A percentile compares a stretch with the other conserved stretches of the same genome.
Conservation (phyloP, 2,329 filamentous ascomycete genomes). For the Ophiostoma australiae region DNA sequence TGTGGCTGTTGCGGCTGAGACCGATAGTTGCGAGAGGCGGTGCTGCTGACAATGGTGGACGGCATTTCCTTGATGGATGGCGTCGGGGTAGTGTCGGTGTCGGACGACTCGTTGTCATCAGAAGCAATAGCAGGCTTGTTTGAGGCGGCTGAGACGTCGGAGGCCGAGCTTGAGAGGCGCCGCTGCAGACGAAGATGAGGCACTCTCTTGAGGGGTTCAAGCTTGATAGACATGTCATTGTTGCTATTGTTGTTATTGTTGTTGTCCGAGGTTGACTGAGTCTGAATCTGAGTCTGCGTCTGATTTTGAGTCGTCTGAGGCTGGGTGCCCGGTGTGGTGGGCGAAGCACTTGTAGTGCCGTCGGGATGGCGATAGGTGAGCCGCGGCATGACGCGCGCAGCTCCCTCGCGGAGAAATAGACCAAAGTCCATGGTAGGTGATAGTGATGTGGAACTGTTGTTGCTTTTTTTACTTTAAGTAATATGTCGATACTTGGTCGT, state of each 20-base stretch:
- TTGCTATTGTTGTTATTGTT: not conserved
- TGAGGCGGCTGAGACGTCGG: conserved; percentile 19
- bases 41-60: not conserved
- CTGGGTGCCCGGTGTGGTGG: not conserved
- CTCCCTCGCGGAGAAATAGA: conserved; percentile 17
- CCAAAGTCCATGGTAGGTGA: conserved; percentile 19
- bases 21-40: not conserved
- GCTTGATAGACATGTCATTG: conserved; percentile 9
- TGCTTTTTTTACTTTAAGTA: not conserved
- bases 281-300: not conserved
- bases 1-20: not conserved
- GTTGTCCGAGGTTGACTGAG: not conserved
- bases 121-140: conserved; percentile 21
- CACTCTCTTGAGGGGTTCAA: not conserved
- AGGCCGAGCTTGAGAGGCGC: conserved; percentile 16
- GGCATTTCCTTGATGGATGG: not conserved
- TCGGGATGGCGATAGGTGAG: conserved; percentile 20
- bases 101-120: conserved; percentile 10
- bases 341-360: not conserved
- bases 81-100: not conserved
- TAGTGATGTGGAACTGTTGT: not conserved
- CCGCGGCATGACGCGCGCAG: conserved; percentile 20
- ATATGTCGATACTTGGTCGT: not conserved
- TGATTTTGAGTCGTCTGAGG: not conserved
- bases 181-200: conserved; percentile 21